Evolutionary conservation across 441 rosid genomes (phyloP).

Genomic region (Geranium incanum): DNA sequence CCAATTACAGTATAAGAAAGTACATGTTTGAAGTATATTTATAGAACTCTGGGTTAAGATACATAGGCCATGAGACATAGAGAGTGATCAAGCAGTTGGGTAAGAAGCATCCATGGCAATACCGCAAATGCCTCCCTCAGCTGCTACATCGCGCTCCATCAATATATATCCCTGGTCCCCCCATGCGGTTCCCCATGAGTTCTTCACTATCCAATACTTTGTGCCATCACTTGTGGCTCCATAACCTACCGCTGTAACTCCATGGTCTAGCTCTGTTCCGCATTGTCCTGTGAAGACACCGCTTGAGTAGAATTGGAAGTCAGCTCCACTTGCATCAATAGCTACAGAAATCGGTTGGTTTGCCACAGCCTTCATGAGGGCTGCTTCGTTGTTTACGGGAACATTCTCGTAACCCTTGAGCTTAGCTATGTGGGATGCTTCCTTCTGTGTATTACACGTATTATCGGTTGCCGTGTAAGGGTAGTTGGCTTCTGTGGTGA

Average conservation of each 20-base stretch:
- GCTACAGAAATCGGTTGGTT: conserved; percentile 75
- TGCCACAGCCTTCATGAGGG: conserved; percentile 62
- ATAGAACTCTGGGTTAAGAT: neutral
- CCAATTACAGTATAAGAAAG: neutral
- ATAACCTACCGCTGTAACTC: conserved; percentile 20
- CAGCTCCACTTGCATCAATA: conserved; percentile 80
- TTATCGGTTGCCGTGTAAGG: conserved; percentile 23
- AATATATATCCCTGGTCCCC: conserved; percentile 25
- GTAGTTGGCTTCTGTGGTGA: conserved; percentile 21
- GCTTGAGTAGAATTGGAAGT: conserved; percentile 50
- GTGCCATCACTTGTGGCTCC: conserved; percentile 20
- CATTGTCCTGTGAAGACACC: conserved; percentile 22
- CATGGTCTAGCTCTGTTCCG: conserved; percentile 24
- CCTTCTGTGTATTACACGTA: conserved; percentile 12
- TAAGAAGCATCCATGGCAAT: conserved; percentile 27
- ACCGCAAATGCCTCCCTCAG: conserved; percentile 26
- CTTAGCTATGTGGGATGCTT: neutral
- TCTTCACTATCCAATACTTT: conserved; percentile 30
- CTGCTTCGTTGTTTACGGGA: conserved; percentile 44
- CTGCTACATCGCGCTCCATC: conserved; percentile 24
- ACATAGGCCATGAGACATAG: neutral
- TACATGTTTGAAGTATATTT: neutral
- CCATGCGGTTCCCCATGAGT: conserved; percentile 29
- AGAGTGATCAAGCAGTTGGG: conserved; percentile 14
- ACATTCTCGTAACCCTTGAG: conserved; percentile 55